Base-by-base conservation (phyloP, 208 protist genomes). In the Blechomonas ayalai region DNA sequence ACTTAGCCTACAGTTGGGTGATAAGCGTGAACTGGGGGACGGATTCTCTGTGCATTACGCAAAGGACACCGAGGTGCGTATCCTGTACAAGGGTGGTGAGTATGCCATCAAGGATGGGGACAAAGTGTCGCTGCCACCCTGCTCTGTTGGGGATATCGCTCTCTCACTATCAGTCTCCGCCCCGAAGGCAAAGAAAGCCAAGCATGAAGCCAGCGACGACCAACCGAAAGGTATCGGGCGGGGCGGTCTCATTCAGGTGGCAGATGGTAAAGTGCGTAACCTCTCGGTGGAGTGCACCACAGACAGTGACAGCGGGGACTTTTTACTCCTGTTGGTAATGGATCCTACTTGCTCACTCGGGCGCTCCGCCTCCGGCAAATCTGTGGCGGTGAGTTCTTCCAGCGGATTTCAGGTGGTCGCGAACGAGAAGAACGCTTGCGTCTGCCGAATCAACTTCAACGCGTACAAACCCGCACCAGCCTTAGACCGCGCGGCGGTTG, bases 361-460 rank as follows among this genome's bases (percentile, higher is more conserved):
- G 6, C 61, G 55, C 20, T 68, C 64, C 0, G 41, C 37, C 1
- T 76, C 73, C 4, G 81, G 75, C 7, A 88, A 87, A 58, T 79
- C 76, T 13, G 16, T 84, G 15, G 61, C 49, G 3, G 77, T 93
- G 5, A 39, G 66, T 27, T 58, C 76, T 0, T 73, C 70, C 12
- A 48, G 45, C 3, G 76, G 76, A 34, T 79, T 68, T 25, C 73
- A 64, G 64, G 59, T 45, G 13, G 59, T 76, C 34, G 55, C 60
- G 0, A n/a, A n/a, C n/a, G n/a, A n/a, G n/a, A n/a, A n/a, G n/a
- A n/a, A n/a, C n/a, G n/a, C n/a, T n/a, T n/a, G n/a, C n/a, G 29
- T 88, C 0, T 82, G 62, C 27, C 59, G 65, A 9, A 43, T 78
- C 2, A 85, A 33, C 19, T 57, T 89, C 40, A 79, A 77, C 41